Base-by-base conservation (phyloP, 495 filamentous ascomycete genomes). In the Aspergillus avenaceus region DNA sequence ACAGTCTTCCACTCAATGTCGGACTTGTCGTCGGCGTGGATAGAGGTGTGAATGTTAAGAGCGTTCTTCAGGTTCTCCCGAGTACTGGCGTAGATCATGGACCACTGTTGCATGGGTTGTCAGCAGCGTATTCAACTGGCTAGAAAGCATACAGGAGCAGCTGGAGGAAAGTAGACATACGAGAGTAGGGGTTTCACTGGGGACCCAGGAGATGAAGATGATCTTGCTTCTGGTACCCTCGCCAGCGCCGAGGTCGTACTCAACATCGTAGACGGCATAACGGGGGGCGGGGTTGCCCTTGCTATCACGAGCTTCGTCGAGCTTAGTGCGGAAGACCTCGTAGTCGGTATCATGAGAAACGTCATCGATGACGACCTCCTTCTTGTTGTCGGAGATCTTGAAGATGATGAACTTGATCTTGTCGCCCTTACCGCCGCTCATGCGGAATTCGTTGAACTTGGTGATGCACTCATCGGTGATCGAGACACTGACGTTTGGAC, bases 1-100 rank as follows among this genome's bases (percentile, higher is more conserved):
- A 97, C 75, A 52, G 79, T 79, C 56, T 87, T 85, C 71, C 83
- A 87, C 73, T 95, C 90, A 60, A 97, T 87, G 60, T 96, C 95
- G 65, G 86, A 83, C 59, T 78, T 78, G 67, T 96, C 89, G 70
- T 96, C 96, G 71, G 90, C 93, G 76, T 98, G 95, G 60, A 96
- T 81, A 63, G 95, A 91, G 60, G 74, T 72, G 47, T 80, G 80
- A 54, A 97, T 69, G 67, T 81, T 87, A 48, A 98, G 82, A 23
- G 93, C 74, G 65, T 85, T 86, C 78, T 95, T 96, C 58, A 98
- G 78, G 50, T 82, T 82, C 60, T 96, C 90, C 70, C 95, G 95
- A 64, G 92, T 97, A 45, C 90, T 89, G 64, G 92, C 89, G 84
- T 97, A 97, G 59, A 96, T 81, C 95, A 97, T 97, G 73, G 90